Conservation (phyloP, 1,139 yeast genomes). For the Diutina rugosa region DNA sequence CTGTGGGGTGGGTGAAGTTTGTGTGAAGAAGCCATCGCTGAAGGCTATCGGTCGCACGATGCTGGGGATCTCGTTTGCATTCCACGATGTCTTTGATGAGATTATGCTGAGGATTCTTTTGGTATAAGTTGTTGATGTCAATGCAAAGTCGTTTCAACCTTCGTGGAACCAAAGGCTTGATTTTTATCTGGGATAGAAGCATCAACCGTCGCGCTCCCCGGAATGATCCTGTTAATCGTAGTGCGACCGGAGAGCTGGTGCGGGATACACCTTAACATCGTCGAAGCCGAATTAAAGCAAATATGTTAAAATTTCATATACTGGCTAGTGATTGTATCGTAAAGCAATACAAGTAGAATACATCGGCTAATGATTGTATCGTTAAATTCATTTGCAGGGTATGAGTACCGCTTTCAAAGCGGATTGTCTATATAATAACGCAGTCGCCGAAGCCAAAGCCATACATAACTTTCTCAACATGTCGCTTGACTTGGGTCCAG, state of each 20-base stretch:
- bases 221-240: neutral
- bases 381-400: neutral
- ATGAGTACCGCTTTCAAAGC: neutral
- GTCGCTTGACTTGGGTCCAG: constrained; percentile 64
- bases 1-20: neutral
- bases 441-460: constrained; percentile 73
- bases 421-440: constrained; percentile 18
- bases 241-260: neutral
- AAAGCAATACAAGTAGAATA: neutral
- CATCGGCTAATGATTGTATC: neutral
- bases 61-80: neutral
- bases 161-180: neutral
- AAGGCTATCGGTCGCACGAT: neutral
- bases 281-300: too few species aligned
- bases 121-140: neutral
- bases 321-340: neutral
- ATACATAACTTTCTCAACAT: constrained; percentile 91
- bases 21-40: neutral
- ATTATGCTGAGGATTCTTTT: neutral
- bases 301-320: too few species aligned
- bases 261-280: too few species aligned
- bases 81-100: neutral
- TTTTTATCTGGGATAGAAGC: neutral
- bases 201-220: neutral
- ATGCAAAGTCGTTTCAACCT: neutral